phyloP scores from a whole-genome alignment of 208 protist genomes.

The Leishmania guyanensis region DNA sequence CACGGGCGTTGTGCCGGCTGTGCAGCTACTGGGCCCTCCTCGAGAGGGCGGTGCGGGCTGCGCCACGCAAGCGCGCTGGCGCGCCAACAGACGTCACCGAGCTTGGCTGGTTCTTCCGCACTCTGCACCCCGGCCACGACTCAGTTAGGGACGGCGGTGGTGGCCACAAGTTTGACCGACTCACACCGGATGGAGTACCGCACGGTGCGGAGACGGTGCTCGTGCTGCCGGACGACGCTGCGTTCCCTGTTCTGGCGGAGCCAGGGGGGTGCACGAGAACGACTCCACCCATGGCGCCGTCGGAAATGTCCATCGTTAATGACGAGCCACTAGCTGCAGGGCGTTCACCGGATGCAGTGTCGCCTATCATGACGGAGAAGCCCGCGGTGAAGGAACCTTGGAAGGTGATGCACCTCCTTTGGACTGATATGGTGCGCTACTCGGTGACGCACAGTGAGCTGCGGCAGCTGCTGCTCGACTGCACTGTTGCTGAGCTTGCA shows the following conservation, averaged over 20 bases:
- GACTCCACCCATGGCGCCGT: neutral
- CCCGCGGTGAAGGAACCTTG: conserved; percentile 23
- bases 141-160: neutral
- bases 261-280: neutral
- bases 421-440: conserved; percentile 54
- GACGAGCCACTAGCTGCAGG: neutral
- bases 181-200: conserved; percentile 21
- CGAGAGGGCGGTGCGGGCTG: conserved; percentile 29
- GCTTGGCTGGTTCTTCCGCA: conserved; percentile 18
- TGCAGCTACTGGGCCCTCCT: conserved; percentile 44
- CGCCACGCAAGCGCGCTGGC: conserved; percentile 27
- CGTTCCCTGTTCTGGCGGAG: conserved; percentile 26
- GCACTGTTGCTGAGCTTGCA: conserved; percentile 21
- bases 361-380: neutral
- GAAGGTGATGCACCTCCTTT: conserved; percentile 33
- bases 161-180: neutral
- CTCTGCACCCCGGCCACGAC: neutral
- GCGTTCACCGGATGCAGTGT: neutral
- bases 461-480: conserved; percentile 37
- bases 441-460: conserved; percentile 42
- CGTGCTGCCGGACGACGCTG: conserved; percentile 20
- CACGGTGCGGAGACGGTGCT: conserved; percentile 26
- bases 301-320: neutral
- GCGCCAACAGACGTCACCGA: conserved; percentile 18
- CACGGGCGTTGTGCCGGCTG: conserved; percentile 25